Conservation (phyloP, 164 flowering plant genomes). For the Buxus sempervirens region DNA sequence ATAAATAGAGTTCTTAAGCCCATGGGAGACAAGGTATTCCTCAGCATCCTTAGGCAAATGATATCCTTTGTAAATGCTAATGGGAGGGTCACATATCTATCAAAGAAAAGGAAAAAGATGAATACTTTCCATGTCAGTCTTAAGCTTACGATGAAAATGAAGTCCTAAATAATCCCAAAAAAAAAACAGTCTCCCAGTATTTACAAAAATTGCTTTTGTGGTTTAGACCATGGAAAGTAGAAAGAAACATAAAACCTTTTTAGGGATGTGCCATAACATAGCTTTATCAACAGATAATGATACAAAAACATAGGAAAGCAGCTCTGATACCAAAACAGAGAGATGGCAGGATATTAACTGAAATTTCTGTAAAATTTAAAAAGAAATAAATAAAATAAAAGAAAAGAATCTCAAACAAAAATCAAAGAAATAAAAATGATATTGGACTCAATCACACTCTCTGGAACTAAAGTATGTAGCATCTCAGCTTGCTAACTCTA, state of each 20-base stretch:
- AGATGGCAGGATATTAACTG: too few species aligned
- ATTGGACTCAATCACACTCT: too few species aligned
- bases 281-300: too few species aligned
- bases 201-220: background rate
- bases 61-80: conserved; percentile 57
- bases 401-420: too few species aligned
- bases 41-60: conserved; percentile 45
- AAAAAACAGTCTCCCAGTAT: background rate
- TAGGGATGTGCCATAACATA: background rate
- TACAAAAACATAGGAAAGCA: too few species aligned
- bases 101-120: background rate
- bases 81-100: conserved; percentile 40
- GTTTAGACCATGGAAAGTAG: background rate
- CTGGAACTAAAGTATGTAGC: too few species aligned
- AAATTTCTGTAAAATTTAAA: too few species aligned
- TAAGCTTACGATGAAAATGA: background rate
- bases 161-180: background rate
- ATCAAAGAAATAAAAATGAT: too few species aligned
- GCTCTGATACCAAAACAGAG: too few species aligned
- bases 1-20: conserved; percentile 48
- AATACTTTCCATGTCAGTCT: background rate
- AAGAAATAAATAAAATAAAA: too few species aligned
- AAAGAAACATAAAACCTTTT: too few species aligned
- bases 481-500: too few species aligned
- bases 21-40: conserved; percentile 44